Conservation (phyloP, 2,329 filamentous ascomycete genomes). For the Fusarium sp. region DNA sequence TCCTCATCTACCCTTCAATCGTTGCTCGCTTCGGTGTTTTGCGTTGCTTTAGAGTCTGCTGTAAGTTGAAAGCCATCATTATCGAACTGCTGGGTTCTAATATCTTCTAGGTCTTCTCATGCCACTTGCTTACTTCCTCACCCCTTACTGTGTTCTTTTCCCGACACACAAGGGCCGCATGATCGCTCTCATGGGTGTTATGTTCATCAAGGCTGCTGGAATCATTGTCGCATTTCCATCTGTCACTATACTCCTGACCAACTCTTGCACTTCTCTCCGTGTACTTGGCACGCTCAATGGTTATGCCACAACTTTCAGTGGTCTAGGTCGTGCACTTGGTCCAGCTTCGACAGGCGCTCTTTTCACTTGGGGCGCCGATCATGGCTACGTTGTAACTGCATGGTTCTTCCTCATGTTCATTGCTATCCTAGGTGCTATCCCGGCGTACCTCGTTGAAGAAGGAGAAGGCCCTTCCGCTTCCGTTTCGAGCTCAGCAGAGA, state of each 20-base stretch:
- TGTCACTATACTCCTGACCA: constrained; percentile 89
- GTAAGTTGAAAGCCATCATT: constrained; percentile 45
- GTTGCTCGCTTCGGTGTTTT: constrained; percentile 80
- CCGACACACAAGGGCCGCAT: constrained; percentile 61
- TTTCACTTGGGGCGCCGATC: constrained; percentile 80
- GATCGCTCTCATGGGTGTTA: constrained; percentile 70
- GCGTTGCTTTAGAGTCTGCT: constrained; percentile 74
- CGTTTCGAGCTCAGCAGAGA: constrained; percentile 46
- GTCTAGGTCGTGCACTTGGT: constrained; percentile 80
- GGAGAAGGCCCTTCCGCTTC: constrained; percentile 70
- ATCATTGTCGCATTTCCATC: constrained; percentile 91
- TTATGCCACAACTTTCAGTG: constrained; percentile 84
- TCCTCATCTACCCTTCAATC: constrained; percentile 82
- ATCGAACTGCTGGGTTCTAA: not conserved
- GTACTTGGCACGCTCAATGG: constrained; percentile 92
- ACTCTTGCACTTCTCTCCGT: constrained; percentile 76
- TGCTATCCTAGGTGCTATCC: constrained; percentile 72
- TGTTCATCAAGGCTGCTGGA: constrained; percentile 78
- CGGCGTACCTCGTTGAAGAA: constrained; percentile 78
- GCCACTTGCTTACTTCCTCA: constrained; percentile 81
- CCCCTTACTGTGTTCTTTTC: constrained; percentile 80
- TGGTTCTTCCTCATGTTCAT: constrained; percentile 82
- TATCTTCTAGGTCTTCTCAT: constrained; percentile 65
- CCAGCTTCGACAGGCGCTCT: constrained; percentile 77
- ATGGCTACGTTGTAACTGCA: constrained; percentile 79